A percentile compares a stretch with the other conserved stretches of the same genome.
These are phyloP conservation scores for Fomitopsis palustris DNA, from an alignment of 1,284 basidiomycete genomes.

Conservation along the genomic window DNA sequence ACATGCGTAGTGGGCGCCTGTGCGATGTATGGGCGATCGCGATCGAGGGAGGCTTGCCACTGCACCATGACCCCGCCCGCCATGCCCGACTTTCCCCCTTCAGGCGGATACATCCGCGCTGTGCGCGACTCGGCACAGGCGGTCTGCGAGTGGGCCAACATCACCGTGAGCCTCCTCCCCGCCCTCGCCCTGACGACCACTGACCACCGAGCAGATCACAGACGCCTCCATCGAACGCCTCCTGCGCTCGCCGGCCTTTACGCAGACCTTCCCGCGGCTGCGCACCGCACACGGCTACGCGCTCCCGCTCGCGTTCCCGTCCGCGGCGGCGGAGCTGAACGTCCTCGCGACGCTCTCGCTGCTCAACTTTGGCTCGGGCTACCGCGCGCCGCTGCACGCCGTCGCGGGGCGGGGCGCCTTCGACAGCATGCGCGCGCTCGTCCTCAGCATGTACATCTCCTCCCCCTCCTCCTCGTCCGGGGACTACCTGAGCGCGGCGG, in stretches of 20 bases:
- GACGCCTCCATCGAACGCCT: constrained; percentile 54
- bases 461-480: constrained; percentile 47
- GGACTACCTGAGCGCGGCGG: constrained; percentile 62
- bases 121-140: constrained; percentile 49
- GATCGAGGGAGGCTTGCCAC: neutral
- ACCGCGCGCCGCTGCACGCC: constrained; percentile 65
- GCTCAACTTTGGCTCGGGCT: constrained; percentile 80
- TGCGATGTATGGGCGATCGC: neutral
- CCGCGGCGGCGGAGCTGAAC: constrained; percentile 68
- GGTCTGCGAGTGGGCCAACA: constrained; percentile 38
- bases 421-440: constrained; percentile 73
- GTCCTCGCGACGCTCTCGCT: constrained; percentile 68
- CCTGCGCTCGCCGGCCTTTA: constrained; percentile 62
- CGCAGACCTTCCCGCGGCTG: constrained; percentile 56
- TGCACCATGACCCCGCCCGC: too few species aligned
- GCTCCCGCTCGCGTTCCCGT: constrained; percentile 76
- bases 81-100: constrained; percentile 33
- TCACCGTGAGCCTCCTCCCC: constrained; percentile 26
- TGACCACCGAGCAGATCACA: constrained; percentile 41
- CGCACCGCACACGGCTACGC: constrained; percentile 61
- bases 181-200: neutral
- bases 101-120: constrained; percentile 43
- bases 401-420: constrained; percentile 74
- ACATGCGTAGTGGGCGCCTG: neutral
- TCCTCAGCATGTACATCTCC: constrained; percentile 68